Base-by-base conservation (phyloP, 139 green algal species). In the Picochlorum costavermella region DNA sequence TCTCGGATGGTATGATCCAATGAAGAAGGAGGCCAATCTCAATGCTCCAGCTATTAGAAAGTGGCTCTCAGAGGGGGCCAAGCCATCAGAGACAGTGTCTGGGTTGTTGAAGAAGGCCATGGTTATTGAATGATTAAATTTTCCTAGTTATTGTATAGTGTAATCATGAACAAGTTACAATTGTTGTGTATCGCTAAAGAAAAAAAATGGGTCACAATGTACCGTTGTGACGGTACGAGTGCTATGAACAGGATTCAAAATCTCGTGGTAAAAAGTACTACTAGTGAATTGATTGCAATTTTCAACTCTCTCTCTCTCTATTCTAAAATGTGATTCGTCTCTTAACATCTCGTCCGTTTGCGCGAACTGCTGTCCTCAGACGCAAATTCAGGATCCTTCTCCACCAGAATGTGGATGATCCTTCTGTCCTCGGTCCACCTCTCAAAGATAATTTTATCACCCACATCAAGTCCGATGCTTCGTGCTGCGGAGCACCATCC, bases 1-100 rank as follows among this genome's bases (percentile, higher is more conserved):
- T 60, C 76, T 97, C 14, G 91, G 91, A 31, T 96, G 83, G 73
- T 89, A 94, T 67, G 72, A 95, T 60, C 88, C 88, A 14, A 65
- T 95, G 25, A 86, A 71, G 45, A 91, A 96, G 80, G 84, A 96
- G 75, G 88, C 86, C 30, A 91, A 90, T 70, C 77, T 97, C 28
- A 92, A 96, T 74, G 91, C 88, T 3, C 90, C 90, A 14, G 82
- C 85, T 30, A 96, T 97, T 75, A 96, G 95, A 83, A 87, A 92
- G 75, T 97, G 91, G 91, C 70, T 97, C 11, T 33, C 30, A 5
- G 78, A 86, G 17, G 91, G 91, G 8, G 91, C 90, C 5, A 72
- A 89, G 78, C 91, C 91, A 1, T 89, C 80, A 16, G 85, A 96
- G 5, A 95, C 88, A n/a, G 90, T 94, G 16, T 69, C 61, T 28